Conservation (phyloP, 2,329 filamentous ascomycete genomes). For the Tolypocladium tropicale region DNA sequence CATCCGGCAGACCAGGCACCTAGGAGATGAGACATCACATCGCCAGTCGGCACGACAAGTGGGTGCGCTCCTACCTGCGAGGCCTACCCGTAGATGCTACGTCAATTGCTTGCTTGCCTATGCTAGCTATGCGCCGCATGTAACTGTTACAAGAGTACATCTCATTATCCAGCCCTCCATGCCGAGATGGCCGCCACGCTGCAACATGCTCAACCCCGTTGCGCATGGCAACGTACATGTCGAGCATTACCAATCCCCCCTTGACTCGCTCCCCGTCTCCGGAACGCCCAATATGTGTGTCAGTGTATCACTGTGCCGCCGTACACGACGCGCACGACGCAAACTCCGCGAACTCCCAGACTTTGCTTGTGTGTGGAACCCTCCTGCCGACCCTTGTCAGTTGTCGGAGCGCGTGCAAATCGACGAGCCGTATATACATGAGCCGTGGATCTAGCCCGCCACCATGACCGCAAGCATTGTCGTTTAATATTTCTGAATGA, state of each 20-base stretch:
- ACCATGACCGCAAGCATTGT: not conserved
- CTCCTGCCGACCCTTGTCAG: not conserved
- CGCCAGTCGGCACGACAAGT: not conserved
- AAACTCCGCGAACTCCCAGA: slow-evolving; percentile 4
- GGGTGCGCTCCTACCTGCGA: not conserved
- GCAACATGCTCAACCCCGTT: not conserved
- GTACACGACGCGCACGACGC: not conserved
- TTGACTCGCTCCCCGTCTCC: not conserved
- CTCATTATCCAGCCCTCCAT: not conserved
- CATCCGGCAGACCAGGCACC: not conserved
- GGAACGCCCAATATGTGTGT: not conserved
- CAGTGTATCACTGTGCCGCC: not conserved
- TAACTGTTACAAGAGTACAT: not conserved
- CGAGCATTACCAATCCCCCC: not conserved
- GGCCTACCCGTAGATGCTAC: not conserved
- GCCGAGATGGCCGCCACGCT: not conserved
- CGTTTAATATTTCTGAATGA: not conserved
- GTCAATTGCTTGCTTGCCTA: not conserved
- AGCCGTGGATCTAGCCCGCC: not conserved
- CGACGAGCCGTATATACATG: not conserved
- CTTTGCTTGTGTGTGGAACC: slow-evolving; percentile 1
- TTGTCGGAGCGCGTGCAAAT: not conserved
- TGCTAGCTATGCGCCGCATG: not conserved
- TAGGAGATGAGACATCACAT: not conserved
- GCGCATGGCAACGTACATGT: not conserved